phyloP scores from a whole-genome alignment of 441 rosid genomes.

The Adansonia rubrostipa region DNA sequence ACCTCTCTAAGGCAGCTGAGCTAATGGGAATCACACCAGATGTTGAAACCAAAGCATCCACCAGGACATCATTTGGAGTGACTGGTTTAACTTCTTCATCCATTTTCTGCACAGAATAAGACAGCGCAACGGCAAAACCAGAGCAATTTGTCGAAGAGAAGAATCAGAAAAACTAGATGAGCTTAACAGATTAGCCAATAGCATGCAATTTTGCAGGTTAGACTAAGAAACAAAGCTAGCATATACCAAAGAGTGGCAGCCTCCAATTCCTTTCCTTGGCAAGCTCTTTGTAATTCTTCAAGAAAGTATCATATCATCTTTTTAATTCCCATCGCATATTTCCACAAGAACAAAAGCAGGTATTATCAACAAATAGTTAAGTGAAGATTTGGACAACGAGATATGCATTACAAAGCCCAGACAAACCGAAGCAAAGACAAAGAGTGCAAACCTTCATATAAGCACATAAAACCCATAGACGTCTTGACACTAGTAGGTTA shows the following conservation, averaged over 20 bases:
- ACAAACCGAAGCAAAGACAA: neutral
- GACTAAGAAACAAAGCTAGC: conserved; percentile 12
- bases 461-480: neutral
- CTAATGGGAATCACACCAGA: conserved; percentile 66
- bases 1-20: conserved; percentile 45
- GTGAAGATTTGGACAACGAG: neutral
- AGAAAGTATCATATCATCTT: conserved; percentile 85
- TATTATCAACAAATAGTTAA: conserved; percentile 16
- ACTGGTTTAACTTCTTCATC: conserved; percentile 66
- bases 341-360: conserved; percentile 23
- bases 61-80: conserved; percentile 58
- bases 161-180: neutral
- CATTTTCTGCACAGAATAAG: conserved; percentile 76
- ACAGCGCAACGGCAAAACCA: conserved; percentile 69
- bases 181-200: neutral
- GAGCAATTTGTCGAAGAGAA: conserved; percentile 11
- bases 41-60: conserved; percentile 78
- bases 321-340: conserved; percentile 27
- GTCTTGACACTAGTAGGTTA: neutral
- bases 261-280: conserved; percentile 68
- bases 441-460: neutral
- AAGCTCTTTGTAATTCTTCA: conserved; percentile 66
- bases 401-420: neutral
- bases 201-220: neutral
- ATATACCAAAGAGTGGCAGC: conserved; percentile 71